These are phyloP conservation scores for Boletus reticulatus DNA, from an alignment of 768 basidiomycete genomes.

Conservation along the genomic window DNA sequence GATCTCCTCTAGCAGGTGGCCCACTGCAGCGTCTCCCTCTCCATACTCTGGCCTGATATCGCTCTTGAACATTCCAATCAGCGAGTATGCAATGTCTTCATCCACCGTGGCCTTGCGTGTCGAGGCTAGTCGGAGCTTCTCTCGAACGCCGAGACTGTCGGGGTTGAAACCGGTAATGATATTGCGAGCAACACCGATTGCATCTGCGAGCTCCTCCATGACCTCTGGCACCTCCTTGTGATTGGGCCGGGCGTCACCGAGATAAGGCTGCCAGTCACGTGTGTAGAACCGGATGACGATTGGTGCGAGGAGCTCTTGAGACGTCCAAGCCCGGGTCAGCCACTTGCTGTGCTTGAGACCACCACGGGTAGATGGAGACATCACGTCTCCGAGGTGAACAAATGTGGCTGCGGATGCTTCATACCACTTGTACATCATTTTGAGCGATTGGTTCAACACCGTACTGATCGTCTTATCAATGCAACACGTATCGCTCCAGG, in stretches of 20 bases:
- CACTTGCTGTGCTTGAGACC: slow-evolving; percentile 1
- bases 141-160: background rate
- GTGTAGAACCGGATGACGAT: slow-evolving; percentile 8
- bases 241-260: background rate
- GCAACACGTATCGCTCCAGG: too few species aligned
- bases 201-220: slow-evolving; percentile 1
- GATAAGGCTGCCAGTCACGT: background rate
- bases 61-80: background rate
- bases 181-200: background rate
- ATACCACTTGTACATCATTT: too few species aligned
- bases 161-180: slow-evolving; percentile 4
- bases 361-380: background rate
- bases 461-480: too few species aligned
- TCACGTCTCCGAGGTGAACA: background rate
- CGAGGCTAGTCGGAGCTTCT: background rate
- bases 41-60: slow-evolving; percentile 1
- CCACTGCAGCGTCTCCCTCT: slow-evolving; percentile 2
- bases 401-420: background rate
- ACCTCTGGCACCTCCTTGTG: slow-evolving; percentile 7
- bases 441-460: too few species aligned
- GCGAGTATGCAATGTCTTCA: background rate
- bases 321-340: slow-evolving; percentile 13
- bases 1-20: slow-evolving; percentile 9
- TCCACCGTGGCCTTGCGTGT: slow-evolving; percentile 1
- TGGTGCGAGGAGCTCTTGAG: slow-evolving; percentile 10